A percentile compares a stretch with the other conserved stretches of the same genome.
Evolutionary conservation across 2,329 filamentous ascomycete genomes (phyloP).

Genomic region (Colletotrichum lini): DNA sequence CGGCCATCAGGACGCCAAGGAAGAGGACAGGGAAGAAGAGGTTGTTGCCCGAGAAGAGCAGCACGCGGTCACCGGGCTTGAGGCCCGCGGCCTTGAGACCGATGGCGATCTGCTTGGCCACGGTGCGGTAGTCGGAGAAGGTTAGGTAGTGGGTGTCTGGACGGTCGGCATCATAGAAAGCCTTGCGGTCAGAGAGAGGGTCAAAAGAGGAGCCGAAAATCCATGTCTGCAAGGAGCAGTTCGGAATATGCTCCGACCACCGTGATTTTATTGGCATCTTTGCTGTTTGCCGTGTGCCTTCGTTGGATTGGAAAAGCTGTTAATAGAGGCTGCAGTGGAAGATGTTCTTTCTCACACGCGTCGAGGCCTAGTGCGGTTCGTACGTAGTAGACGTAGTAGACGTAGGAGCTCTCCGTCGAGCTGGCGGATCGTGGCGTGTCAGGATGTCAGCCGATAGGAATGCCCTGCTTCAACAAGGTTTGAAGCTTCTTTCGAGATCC

Average conservation of each 20-base stretch:
- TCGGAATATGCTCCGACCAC: constrained; percentile 60
- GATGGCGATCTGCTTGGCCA: constrained; percentile 79
- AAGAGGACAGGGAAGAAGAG: constrained; percentile 80
- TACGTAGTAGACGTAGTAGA: too few species aligned
- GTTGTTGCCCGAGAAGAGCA: constrained; percentile 82
- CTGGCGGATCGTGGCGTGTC: constrained; percentile 14
- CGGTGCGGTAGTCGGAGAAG: constrained; percentile 74
- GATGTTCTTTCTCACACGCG: not conserved
- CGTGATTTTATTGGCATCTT: constrained; percentile 64
- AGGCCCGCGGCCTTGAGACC: constrained; percentile 77
- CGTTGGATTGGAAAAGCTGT: not conserved
- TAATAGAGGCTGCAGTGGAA: not conserved
- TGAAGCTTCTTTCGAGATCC: constrained; percentile 4
- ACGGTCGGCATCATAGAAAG: constrained; percentile 75
- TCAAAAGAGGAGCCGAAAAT: constrained; percentile 66
- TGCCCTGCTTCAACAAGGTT: constrained; percentile 19
- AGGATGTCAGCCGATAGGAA: not conserved
- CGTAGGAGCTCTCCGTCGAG: constrained; percentile 3
- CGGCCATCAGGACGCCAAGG: constrained; percentile 82
- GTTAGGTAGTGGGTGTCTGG: constrained; percentile 79
- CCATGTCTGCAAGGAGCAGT: constrained; percentile 68
- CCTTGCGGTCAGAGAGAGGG: constrained; percentile 59
- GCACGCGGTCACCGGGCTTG: constrained; percentile 76
- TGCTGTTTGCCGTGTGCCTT: not conserved
- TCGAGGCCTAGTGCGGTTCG: not conserved